Conservation (phyloP, 2,329 filamentous ascomycete genomes). For the Diatrype stigma region DNA sequence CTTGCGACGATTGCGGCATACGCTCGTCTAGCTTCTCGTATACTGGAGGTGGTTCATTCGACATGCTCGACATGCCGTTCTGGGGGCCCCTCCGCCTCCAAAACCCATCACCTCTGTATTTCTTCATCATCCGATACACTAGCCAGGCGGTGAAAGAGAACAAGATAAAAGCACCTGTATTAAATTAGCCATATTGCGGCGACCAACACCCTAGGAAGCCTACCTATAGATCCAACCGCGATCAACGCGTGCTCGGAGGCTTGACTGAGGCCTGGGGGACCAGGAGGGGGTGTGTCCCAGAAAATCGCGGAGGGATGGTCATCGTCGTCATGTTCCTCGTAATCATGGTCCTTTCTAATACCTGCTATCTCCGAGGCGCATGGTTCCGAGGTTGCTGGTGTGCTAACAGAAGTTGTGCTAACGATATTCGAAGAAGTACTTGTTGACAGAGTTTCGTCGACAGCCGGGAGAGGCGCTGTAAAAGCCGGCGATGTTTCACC, state of each 20-base stretch:
- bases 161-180: conserved; percentile 39
- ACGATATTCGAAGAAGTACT: not conserved
- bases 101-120: conserved; percentile 22
- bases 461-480: not conserved
- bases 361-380: not conserved
- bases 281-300: conserved; percentile 1
- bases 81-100: conserved; percentile 13
- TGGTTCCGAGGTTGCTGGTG: not conserved
- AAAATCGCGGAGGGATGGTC: not conserved
- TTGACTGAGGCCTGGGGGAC: conserved; percentile 15
- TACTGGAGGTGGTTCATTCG: conserved; percentile 20
- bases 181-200: conserved; percentile 1
- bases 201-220: not conserved
- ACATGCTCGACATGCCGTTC: conserved; percentile 8
- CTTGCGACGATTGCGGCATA: conserved; percentile 16
- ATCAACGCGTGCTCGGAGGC: conserved; percentile 30
- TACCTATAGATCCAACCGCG: conserved; percentile 32
- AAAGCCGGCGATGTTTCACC: not conserved
- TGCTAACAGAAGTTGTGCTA: not conserved
- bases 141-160: conserved; percentile 42
- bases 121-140: conserved; percentile 35
- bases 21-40: conserved; percentile 21
- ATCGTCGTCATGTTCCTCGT: not conserved
- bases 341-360: not conserved
- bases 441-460: not conserved